A percentile compares a stretch with the other conserved stretches of the same genome.
These are phyloP conservation scores for Colletotrichum abscissum DNA, from an alignment of 2,329 filamentous ascomycete genomes.

Conservation along the genomic window DNA sequence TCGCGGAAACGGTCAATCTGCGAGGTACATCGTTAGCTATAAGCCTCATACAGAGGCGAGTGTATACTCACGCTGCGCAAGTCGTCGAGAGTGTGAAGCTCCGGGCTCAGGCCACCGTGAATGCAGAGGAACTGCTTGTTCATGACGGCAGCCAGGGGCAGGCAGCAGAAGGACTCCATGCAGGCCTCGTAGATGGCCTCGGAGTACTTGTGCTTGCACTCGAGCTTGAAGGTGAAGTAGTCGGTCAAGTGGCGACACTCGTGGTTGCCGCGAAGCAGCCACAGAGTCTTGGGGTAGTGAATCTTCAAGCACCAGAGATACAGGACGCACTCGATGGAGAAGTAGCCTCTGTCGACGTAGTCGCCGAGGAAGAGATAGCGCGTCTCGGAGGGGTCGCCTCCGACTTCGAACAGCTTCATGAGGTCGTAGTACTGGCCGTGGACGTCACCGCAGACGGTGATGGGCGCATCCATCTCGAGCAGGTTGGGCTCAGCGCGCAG, in stretches of 20 bases:
- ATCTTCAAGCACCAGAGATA: constrained; percentile 99
- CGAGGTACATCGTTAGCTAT: background rate
- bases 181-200: constrained; percentile 96
- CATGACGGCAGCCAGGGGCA: constrained; percentile 96
- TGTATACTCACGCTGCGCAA: constrained; percentile 75
- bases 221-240: constrained; percentile 99
- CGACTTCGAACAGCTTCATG: constrained; percentile 99
- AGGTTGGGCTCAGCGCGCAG: constrained; percentile 93
- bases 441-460: constrained; percentile 97
- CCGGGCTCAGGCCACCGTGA: constrained; percentile 94
- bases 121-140: constrained; percentile 99
- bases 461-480: constrained; percentile 98
- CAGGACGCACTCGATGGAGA: constrained; percentile 98
- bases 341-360: constrained; percentile 98
- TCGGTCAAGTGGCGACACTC: constrained; percentile 99
- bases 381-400: constrained; percentile 95
- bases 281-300: constrained; percentile 97
- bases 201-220: constrained; percentile 99
- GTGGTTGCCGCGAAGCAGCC: constrained; percentile 97
- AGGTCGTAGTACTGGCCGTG: constrained; percentile 99
- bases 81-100: constrained; percentile 95
- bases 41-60: background rate
- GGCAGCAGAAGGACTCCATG: constrained; percentile 96
- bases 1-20: constrained; percentile 98
- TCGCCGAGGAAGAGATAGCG: constrained; percentile 97